phyloP scores from a whole-genome alignment of 1,284 basidiomycete species.

The Rhodotorula sp. region DNA sequence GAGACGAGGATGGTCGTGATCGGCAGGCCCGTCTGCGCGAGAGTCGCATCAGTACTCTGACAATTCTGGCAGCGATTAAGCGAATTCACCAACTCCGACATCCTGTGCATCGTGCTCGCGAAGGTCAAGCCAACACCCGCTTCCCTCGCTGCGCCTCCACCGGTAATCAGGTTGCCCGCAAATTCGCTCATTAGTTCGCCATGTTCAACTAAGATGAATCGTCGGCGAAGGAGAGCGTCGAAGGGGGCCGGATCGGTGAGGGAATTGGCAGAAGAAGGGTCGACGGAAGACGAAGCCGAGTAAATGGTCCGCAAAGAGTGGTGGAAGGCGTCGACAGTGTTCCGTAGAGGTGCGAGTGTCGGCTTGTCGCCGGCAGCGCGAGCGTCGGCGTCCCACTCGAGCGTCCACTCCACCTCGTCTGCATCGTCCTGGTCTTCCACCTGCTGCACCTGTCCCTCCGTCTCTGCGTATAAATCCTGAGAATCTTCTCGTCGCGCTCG shows the following conservation, averaged over 20 bases:
- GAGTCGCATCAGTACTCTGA: background rate
- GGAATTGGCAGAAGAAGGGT: background rate
- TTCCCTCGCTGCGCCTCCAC: constrained; percentile 30
- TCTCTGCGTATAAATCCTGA: background rate
- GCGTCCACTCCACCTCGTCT: constrained; percentile 11
- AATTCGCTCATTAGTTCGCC: constrained; percentile 34
- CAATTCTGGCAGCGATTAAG: too few relatives aligned
- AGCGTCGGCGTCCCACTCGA: constrained; percentile 27
- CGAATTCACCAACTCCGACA: constrained; percentile 24
- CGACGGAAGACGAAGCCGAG: background rate
- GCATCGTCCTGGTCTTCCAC: background rate
- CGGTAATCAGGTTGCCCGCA: background rate
- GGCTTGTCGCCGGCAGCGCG: background rate
- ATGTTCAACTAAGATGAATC: constrained; percentile 34
- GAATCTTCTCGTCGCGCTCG: background rate
- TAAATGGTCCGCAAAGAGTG: constrained; percentile 20
- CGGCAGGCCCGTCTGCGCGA: constrained; percentile 17
- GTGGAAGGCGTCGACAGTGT: constrained; percentile 38
- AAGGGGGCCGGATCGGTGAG: background rate
- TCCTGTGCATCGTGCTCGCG: constrained; percentile 25
- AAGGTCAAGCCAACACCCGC: constrained; percentile 39
- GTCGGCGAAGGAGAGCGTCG: background rate
- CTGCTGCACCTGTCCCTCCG: background rate
- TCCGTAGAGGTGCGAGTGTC: constrained; percentile 26
- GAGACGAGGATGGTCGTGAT: constrained; percentile 33